These are phyloP conservation scores for Colletotrichum neosansevieriae DNA, from an alignment of 2,329 filamentous ascomycete genomes.

Conservation along the genomic window DNA sequence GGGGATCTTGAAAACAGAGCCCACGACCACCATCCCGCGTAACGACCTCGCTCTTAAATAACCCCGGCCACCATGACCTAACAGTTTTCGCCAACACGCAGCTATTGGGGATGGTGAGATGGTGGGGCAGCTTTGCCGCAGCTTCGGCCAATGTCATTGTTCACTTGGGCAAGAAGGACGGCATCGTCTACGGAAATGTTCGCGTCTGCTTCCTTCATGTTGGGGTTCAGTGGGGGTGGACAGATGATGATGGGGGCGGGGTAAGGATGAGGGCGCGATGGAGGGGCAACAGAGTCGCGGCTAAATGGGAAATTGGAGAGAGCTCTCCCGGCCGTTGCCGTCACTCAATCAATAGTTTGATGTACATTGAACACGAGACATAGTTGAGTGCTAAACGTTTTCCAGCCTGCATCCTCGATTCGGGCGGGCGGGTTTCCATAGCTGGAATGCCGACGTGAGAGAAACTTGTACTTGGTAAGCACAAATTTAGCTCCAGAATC, in stretches of 20 bases:
- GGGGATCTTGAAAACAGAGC: neutral
- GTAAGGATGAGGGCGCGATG: neutral
- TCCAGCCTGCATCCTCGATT: too few species aligned
- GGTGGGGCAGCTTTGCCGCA: slow-evolving; percentile 16
- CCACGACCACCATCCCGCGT: slow-evolving; percentile 20
- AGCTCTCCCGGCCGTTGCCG: too few species aligned
- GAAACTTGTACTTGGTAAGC: too few species aligned
- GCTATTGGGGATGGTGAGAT: slow-evolving; percentile 2
- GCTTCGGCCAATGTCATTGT: slow-evolving; percentile 19
- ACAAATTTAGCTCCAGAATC: too few species aligned
- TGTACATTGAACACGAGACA: too few species aligned
- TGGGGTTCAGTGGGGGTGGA: slow-evolving; percentile 30
- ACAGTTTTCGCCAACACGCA: slow-evolving; percentile 16
- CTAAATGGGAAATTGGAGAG: slow-evolving; percentile 31
- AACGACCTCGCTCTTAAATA: slow-evolving; percentile 33
- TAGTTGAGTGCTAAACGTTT: too few species aligned
- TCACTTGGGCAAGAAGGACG: neutral
- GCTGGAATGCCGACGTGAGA: too few species aligned
- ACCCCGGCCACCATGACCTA: slow-evolving; percentile 25
- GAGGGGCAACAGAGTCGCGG: slow-evolving; percentile 13
- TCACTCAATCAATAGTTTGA: too few species aligned
- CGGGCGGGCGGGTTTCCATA: too few species aligned
- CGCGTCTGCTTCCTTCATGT: slow-evolving; percentile 5
- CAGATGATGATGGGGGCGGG: slow-evolving; percentile 15
- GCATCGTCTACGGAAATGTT: slow-evolving; percentile 14